A percentile compares a stretch with the other conserved stretches of the same genome.
phyloP scores from a whole-genome alignment of 106 monocot genomes.

The Phalaenopsis aphrodite region DNA sequence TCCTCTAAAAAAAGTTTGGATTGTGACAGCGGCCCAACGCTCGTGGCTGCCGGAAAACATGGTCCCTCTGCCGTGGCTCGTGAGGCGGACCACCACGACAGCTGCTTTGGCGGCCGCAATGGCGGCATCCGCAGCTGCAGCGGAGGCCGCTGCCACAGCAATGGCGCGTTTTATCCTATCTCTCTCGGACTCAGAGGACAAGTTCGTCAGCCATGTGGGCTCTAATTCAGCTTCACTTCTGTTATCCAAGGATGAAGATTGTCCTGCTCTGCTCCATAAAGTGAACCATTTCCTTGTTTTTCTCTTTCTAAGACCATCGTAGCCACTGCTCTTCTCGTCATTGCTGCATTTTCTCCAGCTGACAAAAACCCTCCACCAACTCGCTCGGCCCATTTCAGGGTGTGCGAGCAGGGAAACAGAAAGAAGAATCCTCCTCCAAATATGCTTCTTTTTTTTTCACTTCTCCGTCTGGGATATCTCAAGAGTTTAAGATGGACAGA shows the following conservation, averaged over 20 bases:
- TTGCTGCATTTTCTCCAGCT: neutral
- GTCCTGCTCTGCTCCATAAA: neutral
- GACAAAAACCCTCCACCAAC: neutral
- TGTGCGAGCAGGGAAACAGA: neutral
- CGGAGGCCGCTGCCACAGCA: constrained; percentile 48
- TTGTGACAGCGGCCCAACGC: constrained; percentile 39
- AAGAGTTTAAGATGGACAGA: neutral
- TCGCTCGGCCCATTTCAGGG: neutral
- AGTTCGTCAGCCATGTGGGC: neutral
- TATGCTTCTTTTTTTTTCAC: neutral
- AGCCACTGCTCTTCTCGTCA: neutral
- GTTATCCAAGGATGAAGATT: neutral
- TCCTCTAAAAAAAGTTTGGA: constrained; percentile 50
- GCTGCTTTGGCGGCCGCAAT: constrained; percentile 47
- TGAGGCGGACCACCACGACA: constrained; percentile 44
- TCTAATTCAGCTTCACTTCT: neutral
- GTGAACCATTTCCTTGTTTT: too few relatives aligned
- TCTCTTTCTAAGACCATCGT: neutral
- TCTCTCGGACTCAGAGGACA: constrained; percentile 11
- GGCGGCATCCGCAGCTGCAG: constrained; percentile 43
- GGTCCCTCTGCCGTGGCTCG: constrained; percentile 22
- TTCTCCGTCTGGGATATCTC: neutral
- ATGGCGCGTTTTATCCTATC: constrained; percentile 36
- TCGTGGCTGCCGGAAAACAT: constrained; percentile 16
- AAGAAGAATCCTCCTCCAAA: neutral